Conservation (phyloP, 495 filamentous ascomycete species). For the Penicillium paxilli region DNA sequence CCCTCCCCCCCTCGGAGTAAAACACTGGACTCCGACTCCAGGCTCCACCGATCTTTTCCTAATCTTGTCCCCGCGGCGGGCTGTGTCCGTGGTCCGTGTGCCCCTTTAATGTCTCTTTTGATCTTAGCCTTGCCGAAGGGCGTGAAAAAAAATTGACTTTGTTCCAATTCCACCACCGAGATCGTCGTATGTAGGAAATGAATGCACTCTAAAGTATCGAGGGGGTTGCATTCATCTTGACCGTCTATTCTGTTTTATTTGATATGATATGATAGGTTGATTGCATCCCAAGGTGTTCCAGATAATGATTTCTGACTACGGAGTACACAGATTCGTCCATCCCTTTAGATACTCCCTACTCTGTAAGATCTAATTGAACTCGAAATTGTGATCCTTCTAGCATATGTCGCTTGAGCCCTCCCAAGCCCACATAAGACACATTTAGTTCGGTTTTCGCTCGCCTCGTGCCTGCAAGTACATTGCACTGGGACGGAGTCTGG, state of each 20-base stretch:
- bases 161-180: background rate
- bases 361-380: no score
- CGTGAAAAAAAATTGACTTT: slow-evolving; percentile 38
- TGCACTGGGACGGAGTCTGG: no score
- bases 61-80: slow-evolving; percentile 33
- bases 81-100: slow-evolving; percentile 23
- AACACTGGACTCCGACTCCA: background rate
- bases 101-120: slow-evolving; percentile 14
- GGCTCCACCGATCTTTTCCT: slow-evolving; percentile 32
- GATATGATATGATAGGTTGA: no score
- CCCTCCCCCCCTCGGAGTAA: background rate
- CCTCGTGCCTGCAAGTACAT: background rate
- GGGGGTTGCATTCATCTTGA: background rate
- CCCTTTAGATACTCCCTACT: no score
- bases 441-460: background rate
- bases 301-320: no score
- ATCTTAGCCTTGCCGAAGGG: slow-evolving; percentile 36
- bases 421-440: background rate
- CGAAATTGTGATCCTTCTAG: no score
- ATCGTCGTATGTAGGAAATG: slow-evolving; percentile 1
- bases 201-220: background rate
- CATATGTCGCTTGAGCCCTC: background rate
- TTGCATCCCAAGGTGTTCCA: no score
- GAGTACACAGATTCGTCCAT: no score
- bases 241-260: background rate